Percentiles rank a stretch among this genome's conserved stretches.
Conservation (phyloP, 1,139 yeast species). For the Yamadazyma mexicana region DNA sequence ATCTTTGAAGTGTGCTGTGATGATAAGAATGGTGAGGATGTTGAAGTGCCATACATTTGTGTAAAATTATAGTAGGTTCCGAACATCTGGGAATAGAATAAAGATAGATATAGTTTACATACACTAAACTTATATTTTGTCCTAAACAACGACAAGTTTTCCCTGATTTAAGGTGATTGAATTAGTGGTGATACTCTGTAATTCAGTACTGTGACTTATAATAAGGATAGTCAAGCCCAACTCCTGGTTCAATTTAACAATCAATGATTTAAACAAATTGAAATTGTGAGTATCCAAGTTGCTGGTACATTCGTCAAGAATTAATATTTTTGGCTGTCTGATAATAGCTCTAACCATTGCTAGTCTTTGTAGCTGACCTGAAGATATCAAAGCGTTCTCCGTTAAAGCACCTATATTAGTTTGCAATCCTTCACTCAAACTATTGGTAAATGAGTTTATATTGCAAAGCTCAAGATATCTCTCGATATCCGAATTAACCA, state of each 20-base stretch:
- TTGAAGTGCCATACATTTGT: slow-evolving; percentile 81
- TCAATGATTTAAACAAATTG: slow-evolving; percentile 36
- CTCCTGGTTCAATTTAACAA: slow-evolving; percentile 34
- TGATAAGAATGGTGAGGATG: slow-evolving; percentile 91
- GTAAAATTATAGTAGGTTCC: slow-evolving; percentile 10
- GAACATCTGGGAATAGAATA: not conserved
- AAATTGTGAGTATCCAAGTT: slow-evolving; percentile 66
- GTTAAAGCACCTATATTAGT: slow-evolving; percentile 55
- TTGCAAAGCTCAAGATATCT: slow-evolving; percentile 46
- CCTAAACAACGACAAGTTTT: slow-evolving; percentile 1
- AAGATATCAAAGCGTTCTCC: slow-evolving; percentile 54
- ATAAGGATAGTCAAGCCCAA: slow-evolving; percentile 40
- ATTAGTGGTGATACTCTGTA: slow-evolving; percentile 52
- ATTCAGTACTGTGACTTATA: slow-evolving; percentile 59
- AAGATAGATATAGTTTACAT: not conserved
- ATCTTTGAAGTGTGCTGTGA: slow-evolving; percentile 91
- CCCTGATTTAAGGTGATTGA: slow-evolving; percentile 23
- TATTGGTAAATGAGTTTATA: slow-evolving; percentile 49
- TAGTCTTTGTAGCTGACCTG: slow-evolving; percentile 80
- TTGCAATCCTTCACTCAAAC: slow-evolving; percentile 57
- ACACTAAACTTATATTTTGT: slow-evolving; percentile 1
- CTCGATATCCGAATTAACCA: slow-evolving; percentile 36
- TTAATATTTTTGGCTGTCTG: slow-evolving; percentile 58
- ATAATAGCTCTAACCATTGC: slow-evolving; percentile 75
- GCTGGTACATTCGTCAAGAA: slow-evolving; percentile 81